Percentiles rank a stretch among this genome's conserved stretches.
Conservation (phyloP, 352 stramenopile genomes). For the Phytophthora sp. region DNA sequence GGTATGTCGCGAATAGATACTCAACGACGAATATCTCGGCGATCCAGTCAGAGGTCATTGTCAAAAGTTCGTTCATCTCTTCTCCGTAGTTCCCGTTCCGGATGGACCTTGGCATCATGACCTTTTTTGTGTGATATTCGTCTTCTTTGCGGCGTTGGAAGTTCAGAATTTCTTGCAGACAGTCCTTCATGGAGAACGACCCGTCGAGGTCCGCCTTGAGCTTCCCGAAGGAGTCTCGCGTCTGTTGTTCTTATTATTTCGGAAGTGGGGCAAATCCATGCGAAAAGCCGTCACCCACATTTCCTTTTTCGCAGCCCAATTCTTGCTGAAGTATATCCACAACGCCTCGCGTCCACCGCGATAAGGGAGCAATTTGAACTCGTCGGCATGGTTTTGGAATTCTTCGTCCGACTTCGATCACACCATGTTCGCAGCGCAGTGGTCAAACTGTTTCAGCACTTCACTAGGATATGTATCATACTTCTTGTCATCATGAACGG, state of each 20-base stretch:
- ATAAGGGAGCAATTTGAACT: background rate
- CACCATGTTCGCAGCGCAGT: constrained; percentile 5
- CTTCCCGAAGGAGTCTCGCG: background rate
- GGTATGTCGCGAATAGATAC: background rate
- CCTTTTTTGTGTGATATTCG: background rate
- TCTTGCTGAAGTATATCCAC: constrained; percentile 1
- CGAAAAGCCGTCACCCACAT: constrained; percentile 1
- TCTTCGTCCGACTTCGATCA: background rate
- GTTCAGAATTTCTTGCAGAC: background rate
- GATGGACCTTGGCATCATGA: background rate
- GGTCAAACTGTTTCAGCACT: constrained; percentile 4
- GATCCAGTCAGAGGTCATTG: background rate
- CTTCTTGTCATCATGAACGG: constrained; percentile 7
- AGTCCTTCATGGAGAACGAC: background rate
- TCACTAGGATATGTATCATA: constrained; percentile 1
- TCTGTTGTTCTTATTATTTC: background rate
- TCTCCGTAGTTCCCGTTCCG: background rate
- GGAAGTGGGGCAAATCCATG: background rate
- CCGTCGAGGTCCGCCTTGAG: background rate
- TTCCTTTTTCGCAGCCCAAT: background rate
- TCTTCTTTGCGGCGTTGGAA: background rate
- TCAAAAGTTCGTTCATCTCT: background rate
- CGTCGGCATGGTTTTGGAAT: constrained; percentile 1
- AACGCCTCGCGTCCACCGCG: background rate
- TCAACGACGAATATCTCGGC: background rate